Evolutionary conservation across 2,329 filamentous ascomycete genomes (phyloP), one percentile per base, ranked within the genome.

Genomic region (Aspergillus novofumigatus): DNA sequence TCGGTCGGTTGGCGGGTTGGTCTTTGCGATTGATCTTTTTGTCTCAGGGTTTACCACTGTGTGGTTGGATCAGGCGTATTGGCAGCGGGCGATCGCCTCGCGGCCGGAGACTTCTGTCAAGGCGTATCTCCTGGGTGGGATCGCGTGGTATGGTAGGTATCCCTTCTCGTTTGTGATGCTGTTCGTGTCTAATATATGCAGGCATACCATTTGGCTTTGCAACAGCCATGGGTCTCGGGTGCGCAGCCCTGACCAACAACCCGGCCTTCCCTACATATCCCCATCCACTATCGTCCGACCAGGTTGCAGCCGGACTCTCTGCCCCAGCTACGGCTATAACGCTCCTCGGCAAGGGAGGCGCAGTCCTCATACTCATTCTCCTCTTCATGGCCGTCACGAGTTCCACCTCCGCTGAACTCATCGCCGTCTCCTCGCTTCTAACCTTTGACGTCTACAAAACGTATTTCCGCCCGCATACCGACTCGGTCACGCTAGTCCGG

Each of bases 221-320:
- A 0, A 82, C 80, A 0, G 62, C 80, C 3, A 77, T 80, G 65
- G 77, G 78, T 25, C 73, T 79, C 8, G 71, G 76, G 0, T 78
- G 77, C 1, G 69, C 80, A 0, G 79, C 73, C 0, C 62, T 82
- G 0, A 79, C 82, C 29, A 67, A 68, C 4, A 74, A 73, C 0
- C 74, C 78, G 0, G 67, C 72, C 0, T 84, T 82, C 50, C 81
- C 82, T 0, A 84, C 80, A 0, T 84, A 79, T 42, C 81, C 81
- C 41, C 68, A 67, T 8, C 56, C 66, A 0, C 60, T 67, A 1
- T 66, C 70, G 14, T 54, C 66, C 2, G 64, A 60, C 9, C 67
- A 69, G 56, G 68, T 71, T 11, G 61, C 68, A 3, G 67, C 72
- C 1, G 75, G 75, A 0, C 63, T 75, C 2, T 69, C 71, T 0